Evolutionary conservation across 169 alveolate genomes (phyloP).

Genomic region (Plasmodium fragile): DNA sequence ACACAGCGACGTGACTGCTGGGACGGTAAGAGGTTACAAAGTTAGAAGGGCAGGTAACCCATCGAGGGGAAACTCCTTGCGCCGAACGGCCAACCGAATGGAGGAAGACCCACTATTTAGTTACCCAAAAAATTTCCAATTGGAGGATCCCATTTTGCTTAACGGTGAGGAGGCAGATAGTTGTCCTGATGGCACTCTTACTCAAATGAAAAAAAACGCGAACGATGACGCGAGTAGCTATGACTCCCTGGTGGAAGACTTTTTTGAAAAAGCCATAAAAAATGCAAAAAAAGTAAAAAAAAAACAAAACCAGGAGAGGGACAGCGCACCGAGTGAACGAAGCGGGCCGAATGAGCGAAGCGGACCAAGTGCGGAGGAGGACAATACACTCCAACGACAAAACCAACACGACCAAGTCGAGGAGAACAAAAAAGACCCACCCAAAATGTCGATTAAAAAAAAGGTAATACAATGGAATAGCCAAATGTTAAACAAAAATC

Average conservation of each 20-base stretch:
- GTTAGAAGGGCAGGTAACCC: not conserved
- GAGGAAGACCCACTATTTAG: conserved; percentile 4
- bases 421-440: not conserved
- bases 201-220: not conserved
- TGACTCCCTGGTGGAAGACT: conserved; percentile 74
- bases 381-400: not conserved
- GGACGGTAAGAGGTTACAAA: conserved; percentile 22
- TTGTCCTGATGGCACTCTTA: not conserved
- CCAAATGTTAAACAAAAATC: conserved; percentile 33
- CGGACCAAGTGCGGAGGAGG: not conserved
- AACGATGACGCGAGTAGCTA: conserved; percentile 47
- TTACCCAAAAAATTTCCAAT: not conserved
- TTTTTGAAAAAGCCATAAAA: conserved; percentile 29
- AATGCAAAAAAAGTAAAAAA: not conserved
- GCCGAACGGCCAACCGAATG: not conserved
- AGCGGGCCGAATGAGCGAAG: not conserved
- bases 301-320: not conserved
- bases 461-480: conserved; percentile 60
- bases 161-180: not conserved
- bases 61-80: not conserved
- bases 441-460: conserved; percentile 20
- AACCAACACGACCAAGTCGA: not conserved
- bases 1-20: conserved; percentile 58
- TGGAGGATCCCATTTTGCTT: not conserved
- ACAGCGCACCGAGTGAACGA: not conserved